Evolutionary conservation across 306 rosid species (phyloP), one percentile per base, ranked within the genome.

Genomic region (Citrullus colocynthis): DNA sequence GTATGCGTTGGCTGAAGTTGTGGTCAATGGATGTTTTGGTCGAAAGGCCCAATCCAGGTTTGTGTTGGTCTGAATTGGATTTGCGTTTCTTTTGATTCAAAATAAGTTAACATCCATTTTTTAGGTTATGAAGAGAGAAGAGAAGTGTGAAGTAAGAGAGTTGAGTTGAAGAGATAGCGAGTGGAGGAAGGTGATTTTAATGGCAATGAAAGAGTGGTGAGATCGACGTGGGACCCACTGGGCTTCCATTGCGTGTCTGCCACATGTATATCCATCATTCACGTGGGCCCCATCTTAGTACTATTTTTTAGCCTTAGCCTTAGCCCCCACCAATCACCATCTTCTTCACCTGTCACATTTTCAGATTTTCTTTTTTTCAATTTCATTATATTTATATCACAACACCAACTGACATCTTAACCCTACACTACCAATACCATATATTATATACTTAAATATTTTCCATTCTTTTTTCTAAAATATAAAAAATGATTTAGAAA

Each of bases 211-310:
- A 9, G 69, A 34, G 10, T 7, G 70, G 2, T 63, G 70, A 66
- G 74, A 41, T 66, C 9, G n/a, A 42, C 34, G 75, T 41, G 54
- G 75, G 75, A 15, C 36, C 51, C 55, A 9, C 20, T 13, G 54
- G 17, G 15, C 37, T 21, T n/a, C 55, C 55, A 14, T 70, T 70
- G 75, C 76, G 76, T 70, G 76, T 70, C 37, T 21, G 76, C 76
- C 57, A 70, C 76, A 45, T 70, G 76, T 69, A 14, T 70, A 70
- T 10, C 34, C 30, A 69, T 44, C 55, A 69, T 69, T 69, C 76
- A 70, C 37, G 3, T 70, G 76, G 58, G 76, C n/a, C 57, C 75
- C 20, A 70, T 18, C 3, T 34, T 61, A 6, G 72, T 65, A 65
- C 72, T 65, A 36, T 65, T 65, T 14, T 34, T 34, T 24, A 24